phyloP scores from a whole-genome alignment of 805 yeast genomes.

The Komagataella ulmi region DNA sequence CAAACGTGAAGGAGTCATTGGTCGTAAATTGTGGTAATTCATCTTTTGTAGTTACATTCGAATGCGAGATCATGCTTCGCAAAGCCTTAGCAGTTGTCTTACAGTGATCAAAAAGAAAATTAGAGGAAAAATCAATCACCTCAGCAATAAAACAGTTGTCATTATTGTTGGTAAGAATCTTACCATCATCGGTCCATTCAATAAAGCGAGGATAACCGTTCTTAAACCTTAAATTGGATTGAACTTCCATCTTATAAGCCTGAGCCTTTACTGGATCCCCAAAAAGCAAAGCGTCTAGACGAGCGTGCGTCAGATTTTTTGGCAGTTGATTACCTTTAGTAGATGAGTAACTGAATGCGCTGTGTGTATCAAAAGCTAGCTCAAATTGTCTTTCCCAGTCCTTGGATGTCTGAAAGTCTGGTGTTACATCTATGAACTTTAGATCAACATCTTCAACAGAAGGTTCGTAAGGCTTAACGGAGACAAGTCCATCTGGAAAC shows the following conservation, averaged over 20 bases:
- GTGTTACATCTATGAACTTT: slow-evolving; percentile 23
- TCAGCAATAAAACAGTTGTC: not conserved
- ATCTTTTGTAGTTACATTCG: slow-evolving; percentile 2
- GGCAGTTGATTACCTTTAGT: not conserved
- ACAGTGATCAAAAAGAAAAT: not conserved
- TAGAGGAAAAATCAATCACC: not conserved
- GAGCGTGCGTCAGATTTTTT: slow-evolving; percentile 10
- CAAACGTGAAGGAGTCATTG: slow-evolving; percentile 17
- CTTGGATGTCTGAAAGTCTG: slow-evolving; percentile 33
- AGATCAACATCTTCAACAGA: slow-evolving; percentile 33
- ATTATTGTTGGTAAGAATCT: not conserved
- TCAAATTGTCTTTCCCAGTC: slow-evolving; percentile 58
- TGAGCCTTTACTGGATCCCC: slow-evolving; percentile 26
- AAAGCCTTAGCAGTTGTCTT: not conserved
- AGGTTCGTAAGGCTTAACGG: slow-evolving; percentile 64
- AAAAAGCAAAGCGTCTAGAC: slow-evolving; percentile 35
- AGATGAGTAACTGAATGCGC: not conserved
- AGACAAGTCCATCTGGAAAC: slow-evolving; percentile 23
- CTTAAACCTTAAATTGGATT: slow-evolving; percentile 14
- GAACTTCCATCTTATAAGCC: slow-evolving; percentile 13
- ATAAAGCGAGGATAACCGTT: not conserved
- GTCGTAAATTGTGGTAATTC: slow-evolving; percentile 23
- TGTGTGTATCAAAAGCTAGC: slow-evolving; percentile 22
- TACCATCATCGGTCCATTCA: not conserved
- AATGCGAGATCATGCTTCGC: not conserved